phyloP scores from a whole-genome alignment of 2,329 filamentous ascomycete genomes.

The Chaetomium olivaceum region DNA sequence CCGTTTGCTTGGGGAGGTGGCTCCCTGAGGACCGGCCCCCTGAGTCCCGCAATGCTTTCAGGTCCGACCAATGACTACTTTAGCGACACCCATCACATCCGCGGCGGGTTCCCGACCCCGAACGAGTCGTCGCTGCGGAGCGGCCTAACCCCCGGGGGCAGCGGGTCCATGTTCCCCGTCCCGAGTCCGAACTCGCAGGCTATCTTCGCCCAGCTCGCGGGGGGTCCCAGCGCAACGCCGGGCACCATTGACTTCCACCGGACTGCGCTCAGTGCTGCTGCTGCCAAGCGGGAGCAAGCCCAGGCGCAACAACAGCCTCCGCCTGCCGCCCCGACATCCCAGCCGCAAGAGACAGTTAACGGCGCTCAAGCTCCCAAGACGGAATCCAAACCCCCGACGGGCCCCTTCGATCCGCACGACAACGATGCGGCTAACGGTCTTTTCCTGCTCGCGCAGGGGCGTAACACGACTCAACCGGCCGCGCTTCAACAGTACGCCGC shows the following conservation, averaged over 20 bases:
- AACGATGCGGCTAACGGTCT: slow-evolving; percentile 95
- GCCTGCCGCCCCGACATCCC: slow-evolving; percentile 45
- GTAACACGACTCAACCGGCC: slow-evolving; percentile 57
- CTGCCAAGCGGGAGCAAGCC: slow-evolving; percentile 60
- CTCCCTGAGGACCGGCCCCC: slow-evolving; percentile 84
- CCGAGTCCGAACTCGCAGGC: slow-evolving; percentile 85
- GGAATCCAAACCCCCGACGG: slow-evolving; percentile 54
- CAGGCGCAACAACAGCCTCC: slow-evolving; percentile 39
- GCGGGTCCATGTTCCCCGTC: slow-evolving; percentile 95
- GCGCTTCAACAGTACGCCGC: slow-evolving; percentile 49
- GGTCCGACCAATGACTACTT: slow-evolving; percentile 88
- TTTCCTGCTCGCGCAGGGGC: slow-evolving; percentile 79
- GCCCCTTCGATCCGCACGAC: slow-evolving; percentile 83
- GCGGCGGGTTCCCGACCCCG: slow-evolving; percentile 86
- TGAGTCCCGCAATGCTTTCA: slow-evolving; percentile 96
- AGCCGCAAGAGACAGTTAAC: slow-evolving; percentile 55
- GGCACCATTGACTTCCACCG: slow-evolving; percentile 92
- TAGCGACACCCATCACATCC: slow-evolving; percentile 72
- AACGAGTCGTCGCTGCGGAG: slow-evolving; percentile 94
- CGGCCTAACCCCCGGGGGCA: slow-evolving; percentile 89
- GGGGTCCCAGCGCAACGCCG: slow-evolving; percentile 81
- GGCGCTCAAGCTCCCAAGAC: slow-evolving; percentile 45
- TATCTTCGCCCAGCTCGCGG: slow-evolving; percentile 70
- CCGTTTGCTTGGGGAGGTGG: slow-evolving; percentile 78
- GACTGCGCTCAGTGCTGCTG: slow-evolving; percentile 80